phyloP scores from a whole-genome alignment of 345 rosid species.

The Toxicodendron radicans region DNA sequence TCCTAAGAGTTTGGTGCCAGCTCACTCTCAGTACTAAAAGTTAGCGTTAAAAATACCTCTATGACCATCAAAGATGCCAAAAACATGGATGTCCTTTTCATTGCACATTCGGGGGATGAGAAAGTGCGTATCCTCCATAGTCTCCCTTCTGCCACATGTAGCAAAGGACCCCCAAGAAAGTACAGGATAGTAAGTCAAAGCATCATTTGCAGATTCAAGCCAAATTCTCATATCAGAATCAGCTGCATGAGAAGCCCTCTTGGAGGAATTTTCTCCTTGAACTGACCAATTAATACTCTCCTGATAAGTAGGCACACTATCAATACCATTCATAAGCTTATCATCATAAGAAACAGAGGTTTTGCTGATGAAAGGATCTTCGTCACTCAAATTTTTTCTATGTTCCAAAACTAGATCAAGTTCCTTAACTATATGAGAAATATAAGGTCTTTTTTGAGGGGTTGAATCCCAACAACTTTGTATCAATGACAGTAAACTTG shows the following conservation, averaged over 20 bases:
- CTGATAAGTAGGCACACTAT: conserved; percentile 31
- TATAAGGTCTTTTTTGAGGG: conserved; percentile 73
- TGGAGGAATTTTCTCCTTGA: conserved; percentile 55
- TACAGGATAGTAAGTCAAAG: conserved; percentile 49
- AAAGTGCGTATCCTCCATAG: conserved; percentile 92
- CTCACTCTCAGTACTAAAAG: conserved; percentile 10
- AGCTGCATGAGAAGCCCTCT: conserved; percentile 39
- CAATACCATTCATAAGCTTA: conserved; percentile 22
- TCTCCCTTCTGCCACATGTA: conserved; percentile 87
- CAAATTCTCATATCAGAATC: conserved; percentile 38
- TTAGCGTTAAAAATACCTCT: conserved; percentile 55
- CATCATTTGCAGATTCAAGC: conserved; percentile 42
- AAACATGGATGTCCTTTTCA: conserved; percentile 60
- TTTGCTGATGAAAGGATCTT: conserved; percentile 27
- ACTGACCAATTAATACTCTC: conserved; percentile 62
- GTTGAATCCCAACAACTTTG: conserved; percentile 80
- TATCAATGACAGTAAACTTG: conserved; percentile 56
- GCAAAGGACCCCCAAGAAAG: conserved; percentile 91
- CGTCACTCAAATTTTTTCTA: conserved; percentile 35
- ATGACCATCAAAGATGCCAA: conserved; percentile 95
- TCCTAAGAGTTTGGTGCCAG: conserved; percentile 12
- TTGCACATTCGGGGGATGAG: conserved; percentile 66
- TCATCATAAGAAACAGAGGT: conserved; percentile 29
- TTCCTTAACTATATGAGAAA: conserved; percentile 56
- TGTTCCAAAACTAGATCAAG: conserved; percentile 49